Conservation (phyloP, 495 filamentous ascomycete genomes). For the Venustampulla echinocandica region DNA sequence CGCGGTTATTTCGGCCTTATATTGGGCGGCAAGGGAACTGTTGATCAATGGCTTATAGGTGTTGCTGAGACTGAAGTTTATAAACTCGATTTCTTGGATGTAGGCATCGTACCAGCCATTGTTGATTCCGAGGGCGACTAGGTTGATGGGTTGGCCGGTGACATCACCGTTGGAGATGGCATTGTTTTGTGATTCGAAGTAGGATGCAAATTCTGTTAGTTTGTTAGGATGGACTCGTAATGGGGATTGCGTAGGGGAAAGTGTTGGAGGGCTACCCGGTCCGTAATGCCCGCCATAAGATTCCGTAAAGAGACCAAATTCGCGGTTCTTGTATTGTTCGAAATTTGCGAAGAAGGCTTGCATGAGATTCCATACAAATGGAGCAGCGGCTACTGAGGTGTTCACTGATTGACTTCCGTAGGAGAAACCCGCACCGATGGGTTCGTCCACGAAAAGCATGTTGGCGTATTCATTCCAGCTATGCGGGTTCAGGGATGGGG, state of each 20-base stretch:
- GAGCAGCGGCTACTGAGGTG: constrained; percentile 42
- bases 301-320: constrained; percentile 48
- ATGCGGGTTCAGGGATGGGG: constrained; percentile 46
- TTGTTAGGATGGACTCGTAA: background rate
- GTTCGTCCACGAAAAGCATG: constrained; percentile 59
- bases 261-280: constrained; percentile 28
- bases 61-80: constrained; percentile 45
- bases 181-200: constrained; percentile 44
- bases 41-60: constrained; percentile 40
- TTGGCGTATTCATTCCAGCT: constrained; percentile 57
- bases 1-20: constrained; percentile 14
- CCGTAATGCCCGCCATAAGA: constrained; percentile 51
- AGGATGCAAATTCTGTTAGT: constrained; percentile 37
- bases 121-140: constrained; percentile 51
- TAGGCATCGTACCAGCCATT: constrained; percentile 47
- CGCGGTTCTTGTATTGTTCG: constrained; percentile 42
- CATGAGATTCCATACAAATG: constrained; percentile 45
- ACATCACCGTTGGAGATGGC: constrained; percentile 31
- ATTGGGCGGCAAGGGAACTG: constrained; percentile 26
- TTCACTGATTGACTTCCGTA: constrained; percentile 44
- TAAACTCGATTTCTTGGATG: constrained; percentile 42
- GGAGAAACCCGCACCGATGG: constrained; percentile 53
- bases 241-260: too few relatives aligned
- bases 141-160: constrained; percentile 38
- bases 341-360: constrained; percentile 48